A percentile compares a stretch with the other conserved stretches of the same genome.
phyloP scores from a whole-genome alignment of 345 rosid species.

The Populus ilicifolia region DNA sequence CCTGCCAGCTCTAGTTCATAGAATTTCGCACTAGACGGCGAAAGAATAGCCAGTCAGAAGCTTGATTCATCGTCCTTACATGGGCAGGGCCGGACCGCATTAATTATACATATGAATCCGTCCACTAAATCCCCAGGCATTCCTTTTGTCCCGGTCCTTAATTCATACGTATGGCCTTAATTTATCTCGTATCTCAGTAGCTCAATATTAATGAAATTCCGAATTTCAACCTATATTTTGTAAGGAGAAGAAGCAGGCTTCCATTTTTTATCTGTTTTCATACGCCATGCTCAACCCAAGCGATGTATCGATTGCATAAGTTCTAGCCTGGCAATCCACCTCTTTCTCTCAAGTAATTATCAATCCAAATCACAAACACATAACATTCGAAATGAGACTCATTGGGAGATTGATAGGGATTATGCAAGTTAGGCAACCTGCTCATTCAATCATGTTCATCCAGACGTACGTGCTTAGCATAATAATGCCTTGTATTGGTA shows the following conservation, averaged over 20 bases:
- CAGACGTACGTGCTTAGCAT: not conserved
- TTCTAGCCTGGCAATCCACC: not conserved
- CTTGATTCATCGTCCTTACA: not conserved
- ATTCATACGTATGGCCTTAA: not conserved
- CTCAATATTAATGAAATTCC: no score
- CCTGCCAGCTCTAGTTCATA: not conserved
- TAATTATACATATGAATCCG: no score
- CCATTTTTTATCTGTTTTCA: no score
- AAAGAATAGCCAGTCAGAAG: constrained; percentile 22
- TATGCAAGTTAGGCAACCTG: not conserved
- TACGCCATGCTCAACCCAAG: not conserved
- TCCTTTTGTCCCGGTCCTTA: not conserved
- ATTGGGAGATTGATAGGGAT: not conserved
- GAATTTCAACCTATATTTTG: no score
- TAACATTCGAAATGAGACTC: not conserved
- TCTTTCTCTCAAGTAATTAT: not conserved
- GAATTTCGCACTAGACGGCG: constrained; percentile 17
- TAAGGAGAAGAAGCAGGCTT: no score
- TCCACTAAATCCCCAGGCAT: no score
- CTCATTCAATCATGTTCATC: not conserved
- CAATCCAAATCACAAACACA: not conserved
- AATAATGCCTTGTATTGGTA: not conserved
- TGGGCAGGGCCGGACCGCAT: not conserved
- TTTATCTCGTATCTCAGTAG: no score
- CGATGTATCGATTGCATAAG: not conserved